Conservation (phyloP, 192 early-diverging fungal genomes). For the Cetraspora pellucida region DNA sequence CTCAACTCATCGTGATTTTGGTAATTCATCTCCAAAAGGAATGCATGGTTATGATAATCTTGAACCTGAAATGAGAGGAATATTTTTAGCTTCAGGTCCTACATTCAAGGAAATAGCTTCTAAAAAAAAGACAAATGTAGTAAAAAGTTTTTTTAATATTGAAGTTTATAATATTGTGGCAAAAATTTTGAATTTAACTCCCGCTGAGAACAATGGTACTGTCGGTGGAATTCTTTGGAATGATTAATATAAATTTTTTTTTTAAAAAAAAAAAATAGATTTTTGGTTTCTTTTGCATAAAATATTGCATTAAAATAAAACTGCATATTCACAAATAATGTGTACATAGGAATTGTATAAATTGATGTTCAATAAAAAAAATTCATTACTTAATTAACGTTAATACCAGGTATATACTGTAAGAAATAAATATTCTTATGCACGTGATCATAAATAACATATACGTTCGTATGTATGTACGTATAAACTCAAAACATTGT, state of each 20-base stretch:
- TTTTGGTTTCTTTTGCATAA: too few species aligned
- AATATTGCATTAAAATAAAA: too few species aligned
- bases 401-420: too few species aligned
- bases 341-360: too few species aligned
- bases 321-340: too few species aligned
- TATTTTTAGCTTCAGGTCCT: slow-evolving; percentile 81
- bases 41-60: slow-evolving; percentile 86
- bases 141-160: slow-evolving; percentile 66
- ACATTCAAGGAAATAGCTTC: slow-evolving; percentile 46
- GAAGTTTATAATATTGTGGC: slow-evolving; percentile 74
- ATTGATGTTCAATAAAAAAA: too few species aligned
- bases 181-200: slow-evolving; percentile 54
- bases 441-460: too few species aligned
- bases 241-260: background rate
- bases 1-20: slow-evolving; percentile 45
- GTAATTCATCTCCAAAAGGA: slow-evolving; percentile 47
- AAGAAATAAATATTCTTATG: too few species aligned
- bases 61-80: slow-evolving; percentile 77
- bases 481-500: too few species aligned
- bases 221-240: slow-evolving; percentile 29
- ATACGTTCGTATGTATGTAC: too few species aligned
- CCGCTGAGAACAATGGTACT: slow-evolving; percentile 79
- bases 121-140: slow-evolving; percentile 32
- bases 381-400: too few species aligned
- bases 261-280: too few species aligned